Base-by-base conservation (phyloP, 306 rosid genomes). In the Quillaja saponaria region DNA sequence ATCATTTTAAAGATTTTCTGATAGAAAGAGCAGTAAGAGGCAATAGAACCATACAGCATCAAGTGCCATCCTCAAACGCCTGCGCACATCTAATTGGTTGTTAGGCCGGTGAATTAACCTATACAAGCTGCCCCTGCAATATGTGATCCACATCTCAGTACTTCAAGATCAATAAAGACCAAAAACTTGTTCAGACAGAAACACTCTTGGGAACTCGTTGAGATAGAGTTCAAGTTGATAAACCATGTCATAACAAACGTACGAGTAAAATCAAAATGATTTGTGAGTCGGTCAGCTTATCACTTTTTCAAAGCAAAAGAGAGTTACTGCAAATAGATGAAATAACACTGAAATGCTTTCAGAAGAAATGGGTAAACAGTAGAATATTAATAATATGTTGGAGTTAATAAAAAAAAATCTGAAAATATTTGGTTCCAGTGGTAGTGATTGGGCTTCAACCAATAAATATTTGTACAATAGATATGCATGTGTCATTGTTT, bases 71-170 rank as follows among this genome's bases (percentile, higher is more conserved):
- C 87, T 85, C 83, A 91, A 78, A 21, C 91, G 87, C 78, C 81
- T 81, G 45, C 95, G 74, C 78, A 81, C 95, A 25, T 91, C 97
- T 76, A 91, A 76, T 76, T 87, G 97, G 71, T 64, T 91, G 84
- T 91, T 91, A 58, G 96, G 87, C 61, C 95, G 90, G 75, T 87
- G 95, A 80, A 91, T 57, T 77, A 91, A 66, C 79, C 97, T 82
- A 71, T 91, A 91, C 81, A 91, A 83, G 79, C 97, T 91, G 80
- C 97, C 97, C 80, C 97, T 91, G 89, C 80, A 76, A 76, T 76
- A 73, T 10, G 79, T 44, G 11, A 66, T 31, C 58, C 19, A 20
- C 72, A 38, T 56, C 18, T 86, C 79, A 83, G 66, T 55, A 74
- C 77, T 79, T 37, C 16, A 52, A 63, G 53, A 35, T 48, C 49